Conservation (phyloP, 441 rosid species). For the Gossypium davidsonii region DNA sequence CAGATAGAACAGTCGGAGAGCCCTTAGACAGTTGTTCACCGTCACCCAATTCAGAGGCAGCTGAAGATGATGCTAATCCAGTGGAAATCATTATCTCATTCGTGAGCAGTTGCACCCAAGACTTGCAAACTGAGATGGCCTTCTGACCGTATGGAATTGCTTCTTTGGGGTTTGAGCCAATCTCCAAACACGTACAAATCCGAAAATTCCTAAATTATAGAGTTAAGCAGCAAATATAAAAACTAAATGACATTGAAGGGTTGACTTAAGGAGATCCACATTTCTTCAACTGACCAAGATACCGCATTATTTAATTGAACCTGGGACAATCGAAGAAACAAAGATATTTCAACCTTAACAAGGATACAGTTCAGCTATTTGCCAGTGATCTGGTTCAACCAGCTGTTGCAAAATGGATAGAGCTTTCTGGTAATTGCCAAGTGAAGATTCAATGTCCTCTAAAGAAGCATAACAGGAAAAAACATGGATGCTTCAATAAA, state of each 20-base stretch:
- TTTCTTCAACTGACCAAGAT: not conserved
- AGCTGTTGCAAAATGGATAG: slow-evolving; percentile 56
- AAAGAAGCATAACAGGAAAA: slow-evolving; percentile 17
- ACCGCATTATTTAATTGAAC: not conserved
- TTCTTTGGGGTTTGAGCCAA: slow-evolving; percentile 70
- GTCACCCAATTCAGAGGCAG: slow-evolving; percentile 43
- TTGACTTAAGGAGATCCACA: slow-evolving; percentile 2
- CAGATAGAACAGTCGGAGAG: slow-evolving; percentile 31
- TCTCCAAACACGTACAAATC: slow-evolving; percentile 72
- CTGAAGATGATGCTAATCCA: slow-evolving; percentile 42
- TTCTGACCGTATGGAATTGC: slow-evolving; percentile 73
- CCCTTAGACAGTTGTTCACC: slow-evolving; percentile 43
- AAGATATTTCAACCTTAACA: slow-evolving; percentile 7
- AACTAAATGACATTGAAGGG: not conserved
- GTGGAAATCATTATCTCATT: slow-evolving; percentile 48
- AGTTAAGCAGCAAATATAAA: not conserved
- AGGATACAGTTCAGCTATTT: slow-evolving; percentile 89
- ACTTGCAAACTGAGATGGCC: slow-evolving; percentile 72
- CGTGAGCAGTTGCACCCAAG: slow-evolving; percentile 48
- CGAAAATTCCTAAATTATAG: slow-evolving; percentile 57
- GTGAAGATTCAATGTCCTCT: slow-evolving; percentile 93
- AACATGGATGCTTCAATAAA: not conserved
- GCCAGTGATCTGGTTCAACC: slow-evolving; percentile 84
- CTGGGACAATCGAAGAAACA: not conserved
- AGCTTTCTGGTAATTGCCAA: slow-evolving; percentile 70